Percentiles rank a stretch among this genome's conserved stretches.
Conservation (phyloP, 1,139 yeast species). For the Candida sanyaensis region DNA sequence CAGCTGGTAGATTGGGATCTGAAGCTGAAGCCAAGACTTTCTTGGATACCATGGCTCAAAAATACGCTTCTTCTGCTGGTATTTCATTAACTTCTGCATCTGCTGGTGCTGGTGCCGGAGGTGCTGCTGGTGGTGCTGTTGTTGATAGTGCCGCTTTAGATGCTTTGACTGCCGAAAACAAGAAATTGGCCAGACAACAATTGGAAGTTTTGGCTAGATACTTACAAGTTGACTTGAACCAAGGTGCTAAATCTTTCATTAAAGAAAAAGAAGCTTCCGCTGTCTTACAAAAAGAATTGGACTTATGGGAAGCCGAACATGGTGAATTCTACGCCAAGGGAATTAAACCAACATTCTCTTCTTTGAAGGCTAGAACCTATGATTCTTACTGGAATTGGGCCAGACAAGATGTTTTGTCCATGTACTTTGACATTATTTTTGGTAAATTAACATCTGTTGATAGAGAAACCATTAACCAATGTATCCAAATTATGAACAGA, state of each 20-base stretch:
- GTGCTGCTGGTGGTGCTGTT: constrained; percentile 80
- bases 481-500: constrained; percentile 97
- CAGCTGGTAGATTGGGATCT: constrained; percentile 80
- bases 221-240: constrained; percentile 86
- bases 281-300: constrained; percentile 85
- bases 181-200: constrained; percentile 89
- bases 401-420: constrained; percentile 90
- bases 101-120: constrained; percentile 50
- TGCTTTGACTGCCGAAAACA: constrained; percentile 88
- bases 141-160: constrained; percentile 96
- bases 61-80: constrained; percentile 84
- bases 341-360: constrained; percentile 84
- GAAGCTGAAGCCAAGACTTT: constrained; percentile 90
- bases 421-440: constrained; percentile 94
- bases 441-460: constrained; percentile 89
- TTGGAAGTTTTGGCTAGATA: constrained; percentile 93
- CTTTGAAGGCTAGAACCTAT: constrained; percentile 91
- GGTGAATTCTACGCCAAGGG: constrained; percentile 96
- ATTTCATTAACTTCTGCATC: constrained; percentile 71
- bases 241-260: constrained; percentile 84
- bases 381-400: constrained; percentile 99
- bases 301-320: constrained; percentile 90
- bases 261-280: constrained; percentile 87
- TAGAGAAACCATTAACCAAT: constrained; percentile 93
- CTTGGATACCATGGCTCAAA: constrained; percentile 78